Base-by-base conservation (phyloP, 2,329 filamentous ascomycete species). In the Fusarium fujikuroi region DNA sequence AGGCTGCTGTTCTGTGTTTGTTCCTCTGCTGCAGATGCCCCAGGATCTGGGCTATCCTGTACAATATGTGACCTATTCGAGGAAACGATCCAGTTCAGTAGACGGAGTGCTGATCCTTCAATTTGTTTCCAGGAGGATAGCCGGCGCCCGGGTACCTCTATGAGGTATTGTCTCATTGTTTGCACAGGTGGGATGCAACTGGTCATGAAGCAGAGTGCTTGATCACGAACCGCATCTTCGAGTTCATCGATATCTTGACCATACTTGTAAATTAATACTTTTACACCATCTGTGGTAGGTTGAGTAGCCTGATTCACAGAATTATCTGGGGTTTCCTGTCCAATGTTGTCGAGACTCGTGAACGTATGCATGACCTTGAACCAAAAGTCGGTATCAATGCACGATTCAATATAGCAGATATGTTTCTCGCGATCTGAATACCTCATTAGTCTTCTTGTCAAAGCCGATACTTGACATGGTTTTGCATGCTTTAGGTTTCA, bases 1-100 rank as follows among this genome's bases (percentile, higher is more conserved):
- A 85, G 86, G 25, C 74, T 73, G 15, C 40, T 28, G 25, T 84
- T 77, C 63, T 69, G 53, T 34, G 44, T 60, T 54, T 50, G 37
- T 44, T 11, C 64, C 30, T 37, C 49, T 25, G 34, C 15, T 18
- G 37, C 16, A 58, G 53, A 49, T 23, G 44, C 23, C 7, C 69
- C 58, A 19, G 68, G 78, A 14, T 82, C 82, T 47, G 71, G 60
- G 15, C 92, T 90, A 21, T 96, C 91, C 74, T 95, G 91, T 50
- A 95, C 86, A 68, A 98, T 96, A 75, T 92, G 95, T 2, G 95
- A 95, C 50, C 94, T 87, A 76, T 97, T 97, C 0, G 95, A 97
- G 1, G 95, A 93, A 65, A 98, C 89, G 69, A 97, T 93, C 95
- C 95, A 98, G 58, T 93, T 88, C 25, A 98, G 83, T 1, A 97